Evolutionary conservation across 495 filamentous ascomycete species (phyloP).

Genomic region (Penicillium herquei): DNA sequence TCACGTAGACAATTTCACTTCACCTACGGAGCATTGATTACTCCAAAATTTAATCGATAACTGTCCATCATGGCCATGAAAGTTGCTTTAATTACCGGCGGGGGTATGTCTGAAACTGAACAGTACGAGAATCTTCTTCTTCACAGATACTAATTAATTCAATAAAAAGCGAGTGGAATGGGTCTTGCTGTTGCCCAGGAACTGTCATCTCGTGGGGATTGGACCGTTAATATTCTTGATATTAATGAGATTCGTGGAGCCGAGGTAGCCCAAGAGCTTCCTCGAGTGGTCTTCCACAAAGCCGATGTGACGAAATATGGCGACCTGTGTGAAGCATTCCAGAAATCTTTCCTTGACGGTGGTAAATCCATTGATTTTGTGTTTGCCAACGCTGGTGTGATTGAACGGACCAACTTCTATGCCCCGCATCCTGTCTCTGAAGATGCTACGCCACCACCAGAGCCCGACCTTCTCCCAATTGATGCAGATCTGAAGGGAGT

Average conservation of each 20-base stretch:
- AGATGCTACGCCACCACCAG: conserved; percentile 9
- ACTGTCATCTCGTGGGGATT: conserved; percentile 9
- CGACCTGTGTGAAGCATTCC: conserved; percentile 13
- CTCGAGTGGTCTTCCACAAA: conserved; percentile 8
- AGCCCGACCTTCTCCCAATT: conserved; percentile 17
- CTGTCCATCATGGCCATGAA: conserved; percentile 1
- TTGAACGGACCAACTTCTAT: conserved; percentile 20
- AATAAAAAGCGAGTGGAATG: conserved; percentile 16
- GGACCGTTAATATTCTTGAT: conserved; percentile 16
- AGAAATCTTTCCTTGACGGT: conserved; percentile 2
- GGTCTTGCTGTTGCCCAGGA: conserved; percentile 12
- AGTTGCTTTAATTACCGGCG: conserved; percentile 23
- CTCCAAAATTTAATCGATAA: neutral
- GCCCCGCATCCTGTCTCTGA: conserved; percentile 7
- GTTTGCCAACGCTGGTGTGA: conserved; percentile 23
- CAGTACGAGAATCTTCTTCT: neutral
- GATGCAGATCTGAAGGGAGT: conserved; percentile 22
- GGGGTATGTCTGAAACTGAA: conserved; percentile 10
- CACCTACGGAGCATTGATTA: neutral
- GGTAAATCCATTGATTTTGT: conserved; percentile 16
- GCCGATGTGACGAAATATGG: conserved; percentile 20
- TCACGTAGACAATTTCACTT: too few relatives aligned
- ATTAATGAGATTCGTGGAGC: conserved; percentile 14
- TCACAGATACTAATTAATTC: neutral
- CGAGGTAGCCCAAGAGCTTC: conserved; percentile 2